Percentiles rank a stretch among this genome's conserved stretches.
Evolutionary conservation across 192 early-diverging fungal species (phyloP).

Genomic region (Backusella luteola): DNA sequence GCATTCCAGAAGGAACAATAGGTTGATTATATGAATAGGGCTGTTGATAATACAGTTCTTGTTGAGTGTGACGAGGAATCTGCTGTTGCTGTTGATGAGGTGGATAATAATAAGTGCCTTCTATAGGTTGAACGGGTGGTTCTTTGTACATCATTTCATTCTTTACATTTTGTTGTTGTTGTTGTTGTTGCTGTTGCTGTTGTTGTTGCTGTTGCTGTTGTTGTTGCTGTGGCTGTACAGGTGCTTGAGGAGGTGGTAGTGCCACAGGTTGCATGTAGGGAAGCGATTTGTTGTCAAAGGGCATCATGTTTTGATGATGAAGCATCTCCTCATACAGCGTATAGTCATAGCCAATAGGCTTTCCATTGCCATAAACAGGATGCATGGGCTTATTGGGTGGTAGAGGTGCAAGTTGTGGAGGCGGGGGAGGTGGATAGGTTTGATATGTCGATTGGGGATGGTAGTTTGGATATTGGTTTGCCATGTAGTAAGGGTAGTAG

Average conservation of each 20-base stretch:
- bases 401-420: neutral
- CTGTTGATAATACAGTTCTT: slow-evolving; percentile 9
- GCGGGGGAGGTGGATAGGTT: neutral
- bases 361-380: neutral
- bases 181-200: neutral
- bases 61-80: neutral
- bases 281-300: neutral
- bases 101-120: neutral
- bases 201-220: neutral
- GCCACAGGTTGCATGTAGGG: neutral
- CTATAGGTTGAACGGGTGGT: neutral
- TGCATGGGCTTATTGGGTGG: neutral
- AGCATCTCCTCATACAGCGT: neutral
- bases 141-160: slow-evolving; percentile 3
- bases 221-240: neutral
- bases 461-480: slow-evolving; percentile 6
- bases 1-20: neutral
- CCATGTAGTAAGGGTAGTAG: neutral
- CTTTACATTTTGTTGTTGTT: neutral
- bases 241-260: neutral
- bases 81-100: slow-evolving; percentile 5
- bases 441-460: neutral
- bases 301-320: neutral
- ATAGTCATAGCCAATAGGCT: neutral
- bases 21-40: slow-evolving; percentile 3